Percentiles rank a stretch among this genome's conserved stretches.
Evolutionary conservation across 345 rosid species (phyloP).

Genomic region (Brassica juncea): DNA sequence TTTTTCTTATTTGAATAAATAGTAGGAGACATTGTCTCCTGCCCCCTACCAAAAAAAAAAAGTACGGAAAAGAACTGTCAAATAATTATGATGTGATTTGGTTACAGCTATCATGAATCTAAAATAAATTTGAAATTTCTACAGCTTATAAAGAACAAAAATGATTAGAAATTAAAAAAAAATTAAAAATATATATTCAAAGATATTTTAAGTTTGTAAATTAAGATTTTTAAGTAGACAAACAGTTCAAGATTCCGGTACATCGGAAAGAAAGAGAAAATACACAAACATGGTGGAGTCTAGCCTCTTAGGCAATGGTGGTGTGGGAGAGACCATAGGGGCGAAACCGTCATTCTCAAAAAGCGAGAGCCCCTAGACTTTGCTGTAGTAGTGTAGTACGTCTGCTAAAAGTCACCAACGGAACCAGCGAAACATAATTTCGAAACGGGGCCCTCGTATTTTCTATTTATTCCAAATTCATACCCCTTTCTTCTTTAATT

Average conservation of each 20-base stretch:
- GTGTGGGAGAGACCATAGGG: conserved; percentile 21
- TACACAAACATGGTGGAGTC: not conserved
- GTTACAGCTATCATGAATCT: conserved; percentile 6
- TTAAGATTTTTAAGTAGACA: not conserved
- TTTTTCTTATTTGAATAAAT: too few relatives aligned
- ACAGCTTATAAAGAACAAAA: not conserved
- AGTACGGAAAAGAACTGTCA: conserved; percentile 3
- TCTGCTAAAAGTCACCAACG: conserved; percentile 35
- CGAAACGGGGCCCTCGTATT: conserved; percentile 25
- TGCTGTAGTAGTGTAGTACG: conserved; percentile 29
- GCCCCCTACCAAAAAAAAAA: too few relatives aligned
- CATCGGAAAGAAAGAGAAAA: not conserved
- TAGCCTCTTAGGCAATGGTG: conserved; percentile 10
- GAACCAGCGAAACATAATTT: conserved; percentile 5
- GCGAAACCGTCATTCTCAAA: conserved; percentile 33
- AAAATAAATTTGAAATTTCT: not conserved
- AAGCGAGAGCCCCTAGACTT: conserved; percentile 29
- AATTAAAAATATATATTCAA: not conserved
- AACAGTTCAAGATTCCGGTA: conserved; percentile 2
- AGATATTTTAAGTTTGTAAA: not conserved
- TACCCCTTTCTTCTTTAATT: conserved; percentile 15
- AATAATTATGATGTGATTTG: not conserved
- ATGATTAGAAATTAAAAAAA: not conserved
- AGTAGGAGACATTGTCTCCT: too few relatives aligned
- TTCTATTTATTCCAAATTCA: conserved; percentile 31